These are phyloP conservation scores for Periconia macrospinosa DNA, from an alignment of 2,329 filamentous ascomycete genomes.

Conservation along the genomic window DNA sequence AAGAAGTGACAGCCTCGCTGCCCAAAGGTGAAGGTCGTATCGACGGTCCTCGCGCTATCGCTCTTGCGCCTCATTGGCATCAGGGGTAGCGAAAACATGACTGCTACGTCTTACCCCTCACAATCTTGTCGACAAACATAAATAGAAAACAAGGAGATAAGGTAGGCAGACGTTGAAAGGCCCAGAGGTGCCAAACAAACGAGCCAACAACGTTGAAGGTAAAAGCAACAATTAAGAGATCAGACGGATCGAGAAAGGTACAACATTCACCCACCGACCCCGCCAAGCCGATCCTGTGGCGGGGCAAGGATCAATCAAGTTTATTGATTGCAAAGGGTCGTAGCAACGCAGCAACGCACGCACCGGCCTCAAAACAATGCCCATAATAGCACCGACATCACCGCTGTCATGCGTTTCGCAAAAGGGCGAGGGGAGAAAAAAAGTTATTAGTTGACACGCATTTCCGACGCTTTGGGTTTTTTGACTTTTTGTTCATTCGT, in stretches of 20 bases:
- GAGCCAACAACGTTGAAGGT: too few relatives aligned
- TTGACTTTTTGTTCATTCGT: too few relatives aligned
- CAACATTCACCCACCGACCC: neutral
- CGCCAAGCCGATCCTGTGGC: constrained; percentile 34
- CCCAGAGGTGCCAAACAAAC: too few relatives aligned
- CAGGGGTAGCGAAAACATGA: constrained; percentile 4
- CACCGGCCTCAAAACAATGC: neutral
- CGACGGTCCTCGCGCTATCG: constrained; percentile 25
- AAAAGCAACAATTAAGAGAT: too few relatives aligned
- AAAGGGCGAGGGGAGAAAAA: too few relatives aligned
- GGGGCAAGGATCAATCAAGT: constrained; percentile 29
- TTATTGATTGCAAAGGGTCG: neutral
- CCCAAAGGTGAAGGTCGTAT: constrained; percentile 37
- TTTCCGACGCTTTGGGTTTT: too few relatives aligned
- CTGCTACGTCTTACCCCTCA: neutral
- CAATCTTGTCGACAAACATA: too few relatives aligned
- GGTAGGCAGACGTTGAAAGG: too few relatives aligned
- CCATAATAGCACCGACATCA: constrained; percentile 3
- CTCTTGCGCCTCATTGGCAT: neutral
- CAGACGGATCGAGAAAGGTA: neutral
- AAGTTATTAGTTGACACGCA: too few relatives aligned
- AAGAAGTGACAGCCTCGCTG: constrained; percentile 40
- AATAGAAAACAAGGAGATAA: too few relatives aligned
- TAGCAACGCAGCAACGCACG: neutral
- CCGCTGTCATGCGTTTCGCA: neutral